A percentile compares a stretch with the other conserved stretches of the same genome.
Evolutionary conservation across 352 stramenopile species (phyloP).

Genomic region (Globisporangium rhizosaccharum): DNA sequence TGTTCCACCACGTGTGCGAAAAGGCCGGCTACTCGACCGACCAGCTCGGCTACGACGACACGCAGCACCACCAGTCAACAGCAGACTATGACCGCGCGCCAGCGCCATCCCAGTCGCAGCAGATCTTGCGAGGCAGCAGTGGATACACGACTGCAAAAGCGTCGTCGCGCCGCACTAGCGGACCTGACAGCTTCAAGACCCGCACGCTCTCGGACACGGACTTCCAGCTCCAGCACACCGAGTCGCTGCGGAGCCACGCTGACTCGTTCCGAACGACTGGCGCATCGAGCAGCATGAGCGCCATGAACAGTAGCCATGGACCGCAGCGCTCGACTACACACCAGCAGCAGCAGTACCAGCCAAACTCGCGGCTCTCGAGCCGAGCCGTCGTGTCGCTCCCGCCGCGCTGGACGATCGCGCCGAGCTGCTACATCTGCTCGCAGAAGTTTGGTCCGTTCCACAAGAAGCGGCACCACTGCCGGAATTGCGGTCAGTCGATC

Average conservation of each 20-base stretch:
- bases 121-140: conserved; percentile 7
- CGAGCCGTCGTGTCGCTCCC: conserved; percentile 55
- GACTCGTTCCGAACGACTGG: conserved; percentile 24
- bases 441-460: conserved; percentile 69
- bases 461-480: conserved; percentile 85
- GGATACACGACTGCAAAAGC: conserved; percentile 5
- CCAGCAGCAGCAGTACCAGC: conserved; percentile 21
- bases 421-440: conserved; percentile 81
- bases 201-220: conserved; percentile 67
- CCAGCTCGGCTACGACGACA: conserved; percentile 45
- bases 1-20: conserved; percentile 82
- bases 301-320: neutral
- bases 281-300: conserved; percentile 13
- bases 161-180: neutral
- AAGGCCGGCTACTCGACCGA: conserved; percentile 52
- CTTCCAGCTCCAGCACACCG: conserved; percentile 23
- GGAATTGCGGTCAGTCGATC: conserved; percentile 84
- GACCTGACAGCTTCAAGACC: conserved; percentile 31
- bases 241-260: conserved; percentile 2
- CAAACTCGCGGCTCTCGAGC: conserved; percentile 28
- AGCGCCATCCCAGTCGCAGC: neutral
- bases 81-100: conserved; percentile 1
- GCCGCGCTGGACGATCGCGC: conserved; percentile 78
- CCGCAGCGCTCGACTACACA: neutral
- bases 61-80: neutral